Conservation (phyloP, 116 monocot species). For the Phalaenopsis hybrid region DNA sequence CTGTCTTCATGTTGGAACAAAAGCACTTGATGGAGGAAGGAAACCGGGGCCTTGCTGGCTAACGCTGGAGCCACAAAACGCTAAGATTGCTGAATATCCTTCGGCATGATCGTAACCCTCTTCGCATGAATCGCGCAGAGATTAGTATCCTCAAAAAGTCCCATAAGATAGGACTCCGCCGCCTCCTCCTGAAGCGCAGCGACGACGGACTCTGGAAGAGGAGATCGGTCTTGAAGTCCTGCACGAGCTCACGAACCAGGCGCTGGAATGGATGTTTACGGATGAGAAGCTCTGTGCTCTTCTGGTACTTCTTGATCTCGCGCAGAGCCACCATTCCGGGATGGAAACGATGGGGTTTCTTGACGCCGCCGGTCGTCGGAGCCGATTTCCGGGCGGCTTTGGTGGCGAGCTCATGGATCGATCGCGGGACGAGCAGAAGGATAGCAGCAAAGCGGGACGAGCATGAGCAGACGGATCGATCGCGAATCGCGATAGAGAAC, state of each 20-base stretch:
- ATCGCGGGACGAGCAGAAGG: no score
- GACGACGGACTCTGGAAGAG: conserved; percentile 66
- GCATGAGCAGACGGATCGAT: no score
- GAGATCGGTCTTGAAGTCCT: conserved; percentile 75
- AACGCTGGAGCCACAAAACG: neutral
- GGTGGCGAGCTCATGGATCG: conserved; percentile 46
- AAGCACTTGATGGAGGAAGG: neutral
- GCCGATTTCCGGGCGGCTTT: conserved; percentile 62
- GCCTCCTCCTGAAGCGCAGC: conserved; percentile 56
- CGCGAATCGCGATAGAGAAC: no score
- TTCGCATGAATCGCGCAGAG: conserved; percentile 68
- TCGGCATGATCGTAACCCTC: conserved; percentile 72
- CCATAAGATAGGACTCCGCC: conserved; percentile 54
- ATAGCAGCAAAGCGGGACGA: no score
- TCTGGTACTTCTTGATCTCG: conserved; percentile 69
- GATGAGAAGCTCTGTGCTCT: conserved; percentile 62
- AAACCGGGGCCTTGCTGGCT: no score
- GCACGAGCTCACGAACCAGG: conserved; percentile 57
- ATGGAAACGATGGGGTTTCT: conserved; percentile 61
- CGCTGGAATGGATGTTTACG: conserved; percentile 65
- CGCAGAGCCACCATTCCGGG: conserved; percentile 57
- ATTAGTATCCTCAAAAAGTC: conserved; percentile 62
- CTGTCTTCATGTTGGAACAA: conserved; percentile 15
- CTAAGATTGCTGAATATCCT: conserved; percentile 1
- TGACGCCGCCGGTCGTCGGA: conserved; percentile 59